Conservation (phyloP, 1,284 basidiomycete genomes). For the Malassezia arunalokei region DNA sequence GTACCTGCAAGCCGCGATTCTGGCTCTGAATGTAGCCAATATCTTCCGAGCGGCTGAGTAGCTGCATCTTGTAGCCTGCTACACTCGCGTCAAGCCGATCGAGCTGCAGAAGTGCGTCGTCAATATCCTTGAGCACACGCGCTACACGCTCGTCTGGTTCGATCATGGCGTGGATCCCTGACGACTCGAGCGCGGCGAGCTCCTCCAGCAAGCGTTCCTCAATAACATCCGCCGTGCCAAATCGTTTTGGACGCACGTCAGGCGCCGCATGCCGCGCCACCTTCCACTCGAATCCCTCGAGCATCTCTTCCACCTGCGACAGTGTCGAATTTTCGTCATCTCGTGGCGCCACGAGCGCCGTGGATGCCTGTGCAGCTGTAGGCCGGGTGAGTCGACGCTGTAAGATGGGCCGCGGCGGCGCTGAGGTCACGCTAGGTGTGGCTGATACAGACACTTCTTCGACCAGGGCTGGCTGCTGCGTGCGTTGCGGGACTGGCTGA, state of each 20-base stretch:
- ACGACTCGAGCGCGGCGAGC: constrained; percentile 48
- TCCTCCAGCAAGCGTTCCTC: constrained; percentile 41
- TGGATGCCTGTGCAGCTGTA: neutral
- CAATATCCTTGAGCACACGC: constrained; percentile 74
- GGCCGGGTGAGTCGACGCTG: constrained; percentile 5
- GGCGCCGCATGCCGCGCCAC: constrained; percentile 8
- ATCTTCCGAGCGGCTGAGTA: constrained; percentile 54
- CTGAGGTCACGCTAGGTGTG: neutral
- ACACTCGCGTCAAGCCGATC: constrained; percentile 57
- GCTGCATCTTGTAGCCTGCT: constrained; percentile 35
- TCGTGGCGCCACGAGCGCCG: neutral
- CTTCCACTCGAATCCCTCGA: constrained; percentile 89
- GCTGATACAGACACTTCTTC: neutral
- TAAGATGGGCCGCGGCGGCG: neutral
- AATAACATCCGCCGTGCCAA: constrained; percentile 42
- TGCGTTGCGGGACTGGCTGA: neutral
- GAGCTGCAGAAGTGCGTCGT: constrained; percentile 70
- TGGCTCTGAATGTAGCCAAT: constrained; percentile 92
- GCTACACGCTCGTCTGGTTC: constrained; percentile 74
- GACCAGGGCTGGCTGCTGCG: neutral
- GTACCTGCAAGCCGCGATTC: constrained; percentile 89
- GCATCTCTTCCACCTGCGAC: constrained; percentile 72
- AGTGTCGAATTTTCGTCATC: constrained; percentile 29
- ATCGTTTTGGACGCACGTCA: constrained; percentile 10
- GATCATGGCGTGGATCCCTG: constrained; percentile 91